Evolutionary conservation across 257 asterid genomes (phyloP).

Genomic region (Euphrasia confusa): DNA sequence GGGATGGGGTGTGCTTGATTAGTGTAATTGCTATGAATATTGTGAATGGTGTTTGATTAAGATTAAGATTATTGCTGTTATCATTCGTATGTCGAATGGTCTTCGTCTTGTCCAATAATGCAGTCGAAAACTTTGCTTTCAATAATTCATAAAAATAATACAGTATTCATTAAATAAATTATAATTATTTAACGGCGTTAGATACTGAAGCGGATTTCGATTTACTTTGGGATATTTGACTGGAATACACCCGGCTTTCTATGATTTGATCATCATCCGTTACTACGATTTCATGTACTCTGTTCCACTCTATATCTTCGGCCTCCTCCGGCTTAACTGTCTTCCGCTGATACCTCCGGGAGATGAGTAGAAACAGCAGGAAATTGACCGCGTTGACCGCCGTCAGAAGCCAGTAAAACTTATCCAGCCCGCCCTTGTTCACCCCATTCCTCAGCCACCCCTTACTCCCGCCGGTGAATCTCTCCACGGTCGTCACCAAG

Average conservation of each 20-base stretch:
- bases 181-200: too few species aligned
- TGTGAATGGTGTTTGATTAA: slow-evolving; percentile 31
- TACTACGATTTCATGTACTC: neutral
- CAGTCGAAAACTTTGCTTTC: too few species aligned
- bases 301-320: neutral
- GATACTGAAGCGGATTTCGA: too few species aligned
- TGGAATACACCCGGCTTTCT: too few species aligned
- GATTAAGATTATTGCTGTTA: too few species aligned
- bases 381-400: slow-evolving; percentile 52
- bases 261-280: too few species aligned
- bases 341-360: slow-evolving; percentile 34
- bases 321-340: slow-evolving; percentile 21
- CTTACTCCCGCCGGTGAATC: slow-evolving; percentile 32
- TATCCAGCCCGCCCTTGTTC: slow-evolving; percentile 43
- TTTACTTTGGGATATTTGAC: too few species aligned
- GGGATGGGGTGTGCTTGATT: slow-evolving; percentile 26
- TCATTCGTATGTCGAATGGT: too few species aligned
- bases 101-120: too few species aligned
- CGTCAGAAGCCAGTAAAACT: slow-evolving; percentile 51
- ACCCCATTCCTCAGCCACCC: slow-evolving; percentile 59
- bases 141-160: too few species aligned
- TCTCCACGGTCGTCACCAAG: slow-evolving; percentile 40
- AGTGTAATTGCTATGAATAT: slow-evolving; percentile 10
- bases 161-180: too few species aligned
- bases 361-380: slow-evolving; percentile 36